Evolutionary conservation across 345 rosid species (phyloP).

Genomic region (Populus nigra): DNA sequence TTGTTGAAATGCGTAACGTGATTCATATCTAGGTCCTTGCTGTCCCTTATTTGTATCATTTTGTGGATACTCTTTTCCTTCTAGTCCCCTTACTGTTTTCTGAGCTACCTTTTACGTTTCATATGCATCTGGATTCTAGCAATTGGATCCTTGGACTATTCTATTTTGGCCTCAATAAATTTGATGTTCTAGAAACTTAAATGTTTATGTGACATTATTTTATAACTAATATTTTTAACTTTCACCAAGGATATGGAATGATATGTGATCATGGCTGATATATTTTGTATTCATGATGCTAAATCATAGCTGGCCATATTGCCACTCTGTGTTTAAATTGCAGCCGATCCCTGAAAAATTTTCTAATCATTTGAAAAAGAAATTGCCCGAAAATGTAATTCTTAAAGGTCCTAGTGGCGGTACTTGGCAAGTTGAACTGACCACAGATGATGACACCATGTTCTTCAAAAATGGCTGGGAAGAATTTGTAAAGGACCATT

Average conservation of each 20-base stretch:
- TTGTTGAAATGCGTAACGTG: background rate
- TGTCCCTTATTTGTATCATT: background rate
- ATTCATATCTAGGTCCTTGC: background rate
- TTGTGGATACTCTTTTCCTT: background rate
- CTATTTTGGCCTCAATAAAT: background rate
- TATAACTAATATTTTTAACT: background rate
- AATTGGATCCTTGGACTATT: background rate
- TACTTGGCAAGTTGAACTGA: constrained; percentile 53
- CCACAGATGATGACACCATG: constrained; percentile 33
- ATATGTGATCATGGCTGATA: background rate
- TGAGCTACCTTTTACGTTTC: background rate
- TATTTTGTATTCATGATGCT: background rate
- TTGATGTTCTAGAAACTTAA: background rate
- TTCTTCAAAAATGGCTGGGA: constrained; percentile 64
- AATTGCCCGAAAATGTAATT: constrained; percentile 46
- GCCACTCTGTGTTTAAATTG: constrained; percentile 4
- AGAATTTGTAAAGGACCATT: constrained; percentile 54
- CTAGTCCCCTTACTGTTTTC: background rate
- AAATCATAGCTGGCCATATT: background rate
- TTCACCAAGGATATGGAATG: background rate
- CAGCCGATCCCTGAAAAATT: constrained; percentile 69
- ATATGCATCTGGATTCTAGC: background rate
- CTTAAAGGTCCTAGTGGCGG: constrained; percentile 72
- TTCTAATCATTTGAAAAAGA: constrained; percentile 45
- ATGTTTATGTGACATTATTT: background rate